Evolutionary conservation across 139 green algal species (phyloP), one percentile per base, ranked within the genome.

Genomic region (Desmodesmus armatus): DNA sequence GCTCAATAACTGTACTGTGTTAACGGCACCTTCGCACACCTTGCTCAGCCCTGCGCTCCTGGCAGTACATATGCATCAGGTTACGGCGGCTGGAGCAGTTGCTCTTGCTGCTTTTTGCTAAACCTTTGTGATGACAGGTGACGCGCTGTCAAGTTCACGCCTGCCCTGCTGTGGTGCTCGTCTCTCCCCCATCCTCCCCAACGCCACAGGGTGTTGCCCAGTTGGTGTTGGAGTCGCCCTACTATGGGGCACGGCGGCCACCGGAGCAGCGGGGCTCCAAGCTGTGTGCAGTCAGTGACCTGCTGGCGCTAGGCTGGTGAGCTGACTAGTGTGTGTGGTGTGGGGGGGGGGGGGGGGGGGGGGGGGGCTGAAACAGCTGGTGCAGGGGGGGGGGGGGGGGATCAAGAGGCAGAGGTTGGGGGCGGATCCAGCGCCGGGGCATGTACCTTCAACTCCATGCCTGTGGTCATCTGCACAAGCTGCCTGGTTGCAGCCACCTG

Each of bases 201-300:
- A 33, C 33, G 2, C 25, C 35, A 21, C 89, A 96, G 89, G 93
- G 93, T 49, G 88, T 98, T 3, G 92, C 88, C 33, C 90, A 93
- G 11, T 70, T 98, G 41, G 85, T 93, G 23, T 88, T 96, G 39
- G 96, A 98, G 91, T 91, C 86, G 5, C 96, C 96, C 3, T 98
- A 89, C 78, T 98, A 98, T 79, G 95, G 95, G 2, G 39, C 83
- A 0, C 87, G 96, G 5, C 84, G 89, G 69, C 96, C 96, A 0
- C n/a, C 75, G 0, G 85, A 87, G 37, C 96, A 98, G 88, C 76
- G 82, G 27, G 95, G 94, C 23, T 86, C 89, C 62, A 95, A 96
- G 85, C 89, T 98, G 88, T 82, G 84, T 27, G 86, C 85, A n/a
- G 95, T 98, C 25, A 92, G 86, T 3, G 96, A 98, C 88, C 90